These are phyloP conservation scores for Diaporthe citriasiana DNA, from an alignment of 2,329 filamentous ascomycete species.

Conservation along the genomic window DNA sequence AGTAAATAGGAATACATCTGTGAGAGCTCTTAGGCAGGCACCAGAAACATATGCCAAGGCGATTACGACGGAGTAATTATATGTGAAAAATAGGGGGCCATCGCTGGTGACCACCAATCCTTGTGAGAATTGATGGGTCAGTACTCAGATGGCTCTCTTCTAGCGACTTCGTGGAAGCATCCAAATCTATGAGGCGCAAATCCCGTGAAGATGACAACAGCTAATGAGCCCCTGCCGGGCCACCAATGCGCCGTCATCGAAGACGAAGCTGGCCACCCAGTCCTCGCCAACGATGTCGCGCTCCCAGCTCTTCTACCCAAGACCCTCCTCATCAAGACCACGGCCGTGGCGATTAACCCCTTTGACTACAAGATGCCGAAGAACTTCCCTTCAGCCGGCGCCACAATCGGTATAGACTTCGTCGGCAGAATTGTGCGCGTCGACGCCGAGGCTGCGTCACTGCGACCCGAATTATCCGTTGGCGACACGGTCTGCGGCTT, in stretches of 20 bases:
- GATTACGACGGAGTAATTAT: background rate
- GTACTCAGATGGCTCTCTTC: background rate
- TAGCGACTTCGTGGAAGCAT: background rate
- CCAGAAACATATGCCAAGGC: too few species aligned
- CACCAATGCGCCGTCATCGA: background rate
- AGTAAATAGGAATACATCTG: background rate
- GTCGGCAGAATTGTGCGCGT: background rate
- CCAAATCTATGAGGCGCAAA: background rate
- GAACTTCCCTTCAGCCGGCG: background rate
- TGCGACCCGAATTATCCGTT: background rate
- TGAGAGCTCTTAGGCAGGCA: background rate
- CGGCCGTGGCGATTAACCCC: background rate
- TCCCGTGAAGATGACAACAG: background rate
- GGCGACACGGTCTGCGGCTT: constrained; percentile 9
- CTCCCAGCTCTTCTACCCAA: background rate
- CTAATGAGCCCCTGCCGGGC: background rate
- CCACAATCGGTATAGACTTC: constrained; percentile 2
- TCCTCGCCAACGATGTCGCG: background rate
- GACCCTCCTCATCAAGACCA: background rate
- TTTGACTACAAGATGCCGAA: constrained; percentile 21
- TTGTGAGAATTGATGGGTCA: background rate
- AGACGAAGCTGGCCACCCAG: constrained; percentile 6
- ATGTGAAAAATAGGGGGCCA: background rate
- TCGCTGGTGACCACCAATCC: background rate
- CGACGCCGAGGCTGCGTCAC: background rate